Conservation (phyloP, 495 filamentous ascomycete genomes). For the Penicillium turbatum region DNA sequence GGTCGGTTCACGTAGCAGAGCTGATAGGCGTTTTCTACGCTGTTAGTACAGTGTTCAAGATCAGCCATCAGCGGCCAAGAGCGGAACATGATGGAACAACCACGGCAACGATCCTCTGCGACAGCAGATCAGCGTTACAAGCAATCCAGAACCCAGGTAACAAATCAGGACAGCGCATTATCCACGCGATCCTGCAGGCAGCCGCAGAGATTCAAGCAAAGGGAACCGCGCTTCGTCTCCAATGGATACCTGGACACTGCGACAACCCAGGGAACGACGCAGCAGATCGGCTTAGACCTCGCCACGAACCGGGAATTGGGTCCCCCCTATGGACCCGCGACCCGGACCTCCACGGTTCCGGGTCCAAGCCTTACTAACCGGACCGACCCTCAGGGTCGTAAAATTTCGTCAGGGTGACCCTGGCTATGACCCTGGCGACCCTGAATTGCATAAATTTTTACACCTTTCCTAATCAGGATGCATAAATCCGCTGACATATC, state of each 20-base stretch:
- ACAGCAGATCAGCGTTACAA: conserved; percentile 20
- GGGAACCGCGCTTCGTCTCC: conserved; percentile 12
- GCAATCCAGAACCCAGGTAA: conserved; percentile 13
- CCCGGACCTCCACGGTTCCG: no score
- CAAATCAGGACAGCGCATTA: conserved; percentile 19
- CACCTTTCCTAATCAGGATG: no score
- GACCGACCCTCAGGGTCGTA: no score
- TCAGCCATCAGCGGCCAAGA: not conserved
- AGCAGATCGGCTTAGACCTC: no score
- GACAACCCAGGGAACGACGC: conserved; percentile 9
- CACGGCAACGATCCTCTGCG: conserved; percentile 11
- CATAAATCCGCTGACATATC: no score
- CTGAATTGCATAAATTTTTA: no score
- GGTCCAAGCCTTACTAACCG: no score
- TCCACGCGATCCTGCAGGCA: conserved; percentile 16
- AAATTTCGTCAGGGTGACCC: no score
- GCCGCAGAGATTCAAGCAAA: conserved; percentile 13
- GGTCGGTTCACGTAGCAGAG: conserved; percentile 16
- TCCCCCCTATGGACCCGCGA: no score
- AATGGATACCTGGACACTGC: conserved; percentile 20
- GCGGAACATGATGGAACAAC: not conserved
- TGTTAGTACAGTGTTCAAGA: conserved; percentile 2
- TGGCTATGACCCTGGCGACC: no score
- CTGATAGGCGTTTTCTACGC: conserved; percentile 13
- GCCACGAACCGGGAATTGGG: no score